These are phyloP conservation scores for Linnemannia elongata DNA, from an alignment of 192 early-diverging fungal genomes.

Conservation along the genomic window DNA sequence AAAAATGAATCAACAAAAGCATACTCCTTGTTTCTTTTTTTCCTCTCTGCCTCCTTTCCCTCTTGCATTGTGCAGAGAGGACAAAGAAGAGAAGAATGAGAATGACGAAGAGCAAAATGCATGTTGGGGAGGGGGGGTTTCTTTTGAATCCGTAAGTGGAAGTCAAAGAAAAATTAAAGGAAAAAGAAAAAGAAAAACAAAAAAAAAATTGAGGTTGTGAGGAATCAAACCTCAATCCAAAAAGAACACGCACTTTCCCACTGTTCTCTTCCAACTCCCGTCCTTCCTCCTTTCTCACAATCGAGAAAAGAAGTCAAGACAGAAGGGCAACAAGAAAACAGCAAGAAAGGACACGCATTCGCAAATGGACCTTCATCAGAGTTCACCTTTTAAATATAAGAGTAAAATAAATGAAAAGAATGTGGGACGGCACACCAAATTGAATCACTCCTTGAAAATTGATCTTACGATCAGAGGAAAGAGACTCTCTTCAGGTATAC, in stretches of 20 bases:
- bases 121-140: too few species aligned
- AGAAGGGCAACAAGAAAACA: neutral
- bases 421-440: slow-evolving; percentile 39
- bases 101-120: too few species aligned
- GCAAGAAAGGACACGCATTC: too few species aligned
- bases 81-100: too few species aligned
- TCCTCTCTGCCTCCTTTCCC: too few species aligned
- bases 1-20: too few species aligned
- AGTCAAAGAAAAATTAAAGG: too few species aligned
- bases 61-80: too few species aligned
- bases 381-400: slow-evolving; percentile 24
- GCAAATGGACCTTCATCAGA: slow-evolving; percentile 27
- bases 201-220: slow-evolving; percentile 16
- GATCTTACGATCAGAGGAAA: neutral
- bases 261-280: neutral
- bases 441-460: slow-evolving; percentile 10
- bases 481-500: slow-evolving; percentile 13
- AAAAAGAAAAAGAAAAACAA: neutral
- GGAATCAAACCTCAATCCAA: slow-evolving; percentile 50
- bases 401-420: slow-evolving; percentile 11
- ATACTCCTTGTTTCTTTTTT: too few species aligned
- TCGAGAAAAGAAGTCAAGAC: neutral
- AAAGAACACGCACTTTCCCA: neutral
- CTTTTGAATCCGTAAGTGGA: too few species aligned
- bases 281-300: neutral